These are phyloP conservation scores for Jacaranda mimosifolia DNA, from an alignment of 257 asterid genomes.

Conservation along the genomic window DNA sequence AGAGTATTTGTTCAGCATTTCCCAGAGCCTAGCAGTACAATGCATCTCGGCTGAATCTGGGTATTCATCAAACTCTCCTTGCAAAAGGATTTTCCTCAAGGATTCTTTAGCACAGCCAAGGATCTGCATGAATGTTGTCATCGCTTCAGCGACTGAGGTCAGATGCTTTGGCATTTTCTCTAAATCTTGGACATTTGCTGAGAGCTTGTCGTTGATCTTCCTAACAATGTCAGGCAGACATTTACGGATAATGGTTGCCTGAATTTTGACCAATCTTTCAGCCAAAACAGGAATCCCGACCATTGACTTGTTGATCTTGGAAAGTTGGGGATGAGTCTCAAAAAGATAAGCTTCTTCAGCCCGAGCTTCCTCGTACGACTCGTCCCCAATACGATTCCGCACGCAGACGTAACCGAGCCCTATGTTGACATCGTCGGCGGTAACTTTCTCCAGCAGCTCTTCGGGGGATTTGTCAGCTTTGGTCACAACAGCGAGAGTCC, in stretches of 20 bases:
- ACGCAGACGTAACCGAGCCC: slow-evolving; percentile 51
- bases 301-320: slow-evolving; percentile 40
- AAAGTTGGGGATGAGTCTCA: slow-evolving; percentile 26
- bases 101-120: slow-evolving; percentile 44
- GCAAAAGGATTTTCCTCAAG: slow-evolving; percentile 34
- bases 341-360: slow-evolving; percentile 36
- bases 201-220: slow-evolving; percentile 42
- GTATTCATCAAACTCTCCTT: slow-evolving; percentile 49
- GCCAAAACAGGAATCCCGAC: slow-evolving; percentile 49
- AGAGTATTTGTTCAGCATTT: slow-evolving; percentile 37
- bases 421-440: slow-evolving; percentile 43
- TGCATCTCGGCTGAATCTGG: slow-evolving; percentile 40
- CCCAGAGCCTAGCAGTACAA: slow-evolving; percentile 39
- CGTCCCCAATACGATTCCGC: slow-evolving; percentile 44
- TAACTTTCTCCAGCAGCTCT: slow-evolving; percentile 46
- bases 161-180: slow-evolving; percentile 41
- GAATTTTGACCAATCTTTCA: slow-evolving; percentile 37
- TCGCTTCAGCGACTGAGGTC: slow-evolving; percentile 40
- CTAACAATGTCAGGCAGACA: slow-evolving; percentile 41
- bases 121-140: slow-evolving; percentile 39
- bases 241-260: slow-evolving; percentile 33
- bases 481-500: slow-evolving; percentile 57
- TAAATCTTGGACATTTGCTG: slow-evolving; percentile 35
- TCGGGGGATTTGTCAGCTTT: slow-evolving; percentile 48
- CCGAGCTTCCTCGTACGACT: slow-evolving; percentile 46